Base-by-base conservation (phyloP, 202 grass and related monocot species). In the Digitaria exilis region DNA sequence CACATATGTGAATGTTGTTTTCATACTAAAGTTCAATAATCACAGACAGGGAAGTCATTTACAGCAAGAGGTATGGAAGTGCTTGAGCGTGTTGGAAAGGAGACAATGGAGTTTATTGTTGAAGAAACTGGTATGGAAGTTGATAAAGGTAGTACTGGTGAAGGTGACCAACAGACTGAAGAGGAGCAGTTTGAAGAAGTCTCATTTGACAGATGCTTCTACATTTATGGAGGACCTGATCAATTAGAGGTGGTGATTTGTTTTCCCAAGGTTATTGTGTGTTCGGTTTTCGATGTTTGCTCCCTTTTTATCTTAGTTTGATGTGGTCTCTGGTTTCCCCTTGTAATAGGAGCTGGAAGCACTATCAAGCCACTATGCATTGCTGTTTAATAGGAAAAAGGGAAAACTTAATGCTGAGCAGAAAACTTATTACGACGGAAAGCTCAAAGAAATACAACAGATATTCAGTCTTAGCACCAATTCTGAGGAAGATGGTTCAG, bases 181-280 rank as follows among this genome's bases (percentile, higher is more conserved):
- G 96, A 94, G 64, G 90, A 99, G 58, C 91, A 91, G 19, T 91
- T 92, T 79, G 96, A 99, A 89, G 96, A 99, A 81, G 83, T 88
- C 31, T 96, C 96, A 79, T 99, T 99, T 42, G 96, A 99, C 57
- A 88, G 96, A 87, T 99, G 93, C 82, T 99, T 99, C 80, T 99
- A 96, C 75, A 99, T 99, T 79, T 99, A 99, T 89, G 96, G 96
- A 51, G 96, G 96, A 35, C 96, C 96, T 82, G 96, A 94, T 92
- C 92, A 97, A 71, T 81, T 99, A 18, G 93, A 99, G 91, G 95
- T 95, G 60, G 15, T 68, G 28, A 49, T 84, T 68, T 79, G 39
- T 75, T 88, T 80, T 60, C 18, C 7, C 51, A 58, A 74, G 52
- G 21, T 69, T 65, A 44, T 70, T 18, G 9, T 64, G 13, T 81